Conservation (phyloP, 345 rosid genomes). For the Aethionema arabicum region DNA sequence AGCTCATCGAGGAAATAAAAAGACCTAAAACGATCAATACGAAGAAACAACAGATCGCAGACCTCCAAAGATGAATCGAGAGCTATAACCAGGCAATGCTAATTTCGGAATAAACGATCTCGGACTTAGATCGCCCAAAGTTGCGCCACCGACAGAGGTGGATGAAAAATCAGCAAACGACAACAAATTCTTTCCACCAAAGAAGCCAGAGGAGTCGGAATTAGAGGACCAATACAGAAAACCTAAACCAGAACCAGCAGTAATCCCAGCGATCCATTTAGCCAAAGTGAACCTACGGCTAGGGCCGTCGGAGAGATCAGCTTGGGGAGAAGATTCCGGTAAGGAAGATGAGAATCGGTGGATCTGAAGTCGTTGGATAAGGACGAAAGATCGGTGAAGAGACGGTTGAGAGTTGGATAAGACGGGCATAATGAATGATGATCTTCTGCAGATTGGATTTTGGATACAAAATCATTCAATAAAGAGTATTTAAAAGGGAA, state of each 20-base stretch:
- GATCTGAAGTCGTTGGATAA: slow-evolving; percentile 48
- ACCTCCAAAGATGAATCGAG: slow-evolving; percentile 70
- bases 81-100: slow-evolving; percentile 59
- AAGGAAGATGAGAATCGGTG: slow-evolving; percentile 44
- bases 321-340: slow-evolving; percentile 32
- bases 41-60: neutral
- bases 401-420: slow-evolving; percentile 43
- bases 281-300: slow-evolving; percentile 27
- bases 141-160: slow-evolving; percentile 31
- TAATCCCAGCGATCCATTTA: slow-evolving; percentile 55
- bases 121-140: slow-evolving; percentile 32
- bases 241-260: slow-evolving; percentile 62
- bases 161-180: slow-evolving; percentile 54
- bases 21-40: neutral
- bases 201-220: slow-evolving; percentile 38
- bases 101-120: slow-evolving; percentile 48
- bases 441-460: slow-evolving; percentile 19
- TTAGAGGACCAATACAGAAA: slow-evolving; percentile 47
- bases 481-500: slow-evolving; percentile 11
- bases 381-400: slow-evolving; percentile 31
- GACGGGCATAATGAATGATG: slow-evolving; percentile 40
- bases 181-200: slow-evolving; percentile 34
- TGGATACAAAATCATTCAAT: neutral
- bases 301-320: slow-evolving; percentile 21
- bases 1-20: neutral